phyloP scores from a whole-genome alignment of 2,329 filamentous ascomycete species.

The Setomelanomma holmii region DNA sequence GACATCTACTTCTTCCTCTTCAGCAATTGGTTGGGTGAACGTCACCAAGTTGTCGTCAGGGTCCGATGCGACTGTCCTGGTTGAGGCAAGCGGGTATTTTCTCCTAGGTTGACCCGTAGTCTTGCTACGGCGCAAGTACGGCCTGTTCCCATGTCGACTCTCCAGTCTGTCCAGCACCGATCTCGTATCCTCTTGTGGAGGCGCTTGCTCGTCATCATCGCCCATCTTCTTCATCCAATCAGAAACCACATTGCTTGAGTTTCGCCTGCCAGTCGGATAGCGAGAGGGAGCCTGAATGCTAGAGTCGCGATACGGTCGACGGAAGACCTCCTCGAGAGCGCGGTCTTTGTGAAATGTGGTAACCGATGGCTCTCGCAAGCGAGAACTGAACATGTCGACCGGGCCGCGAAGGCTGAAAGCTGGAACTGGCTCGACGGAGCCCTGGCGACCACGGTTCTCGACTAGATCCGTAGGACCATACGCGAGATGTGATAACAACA shows the following conservation, averaged over 20 bases:
- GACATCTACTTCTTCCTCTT: conserved; percentile 55
- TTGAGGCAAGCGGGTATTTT: conserved; percentile 59
- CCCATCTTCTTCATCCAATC: conserved; percentile 84
- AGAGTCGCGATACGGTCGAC: conserved; percentile 68
- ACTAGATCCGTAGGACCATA: conserved; percentile 87
- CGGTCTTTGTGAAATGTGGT: conserved; percentile 88
- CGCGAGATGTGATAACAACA: conserved; percentile 75
- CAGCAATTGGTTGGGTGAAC: conserved; percentile 47
- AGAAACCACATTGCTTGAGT: conserved; percentile 81
- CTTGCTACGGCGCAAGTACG: conserved; percentile 60
- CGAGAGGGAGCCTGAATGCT: conserved; percentile 47
- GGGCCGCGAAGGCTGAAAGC: conserved; percentile 49
- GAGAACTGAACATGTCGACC: conserved; percentile 74
- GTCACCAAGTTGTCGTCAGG: conserved; percentile 54
- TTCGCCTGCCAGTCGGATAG: conserved; percentile 64
- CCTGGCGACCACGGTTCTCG: conserved; percentile 70
- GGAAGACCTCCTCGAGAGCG: conserved; percentile 90
- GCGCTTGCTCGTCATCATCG: conserved; percentile 66
- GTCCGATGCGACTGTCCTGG: conserved; percentile 64
- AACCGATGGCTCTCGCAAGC: conserved; percentile 84
- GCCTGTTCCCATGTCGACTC: conserved; percentile 56
- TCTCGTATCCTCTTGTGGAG: conserved; percentile 67
- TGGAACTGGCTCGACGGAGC: conserved; percentile 62
- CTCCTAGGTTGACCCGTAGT: conserved; percentile 45
- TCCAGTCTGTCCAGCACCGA: conserved; percentile 67